phyloP scores from a whole-genome alignment of 2,329 filamentous ascomycete genomes.

The Chalaropsis thielavioides region DNA sequence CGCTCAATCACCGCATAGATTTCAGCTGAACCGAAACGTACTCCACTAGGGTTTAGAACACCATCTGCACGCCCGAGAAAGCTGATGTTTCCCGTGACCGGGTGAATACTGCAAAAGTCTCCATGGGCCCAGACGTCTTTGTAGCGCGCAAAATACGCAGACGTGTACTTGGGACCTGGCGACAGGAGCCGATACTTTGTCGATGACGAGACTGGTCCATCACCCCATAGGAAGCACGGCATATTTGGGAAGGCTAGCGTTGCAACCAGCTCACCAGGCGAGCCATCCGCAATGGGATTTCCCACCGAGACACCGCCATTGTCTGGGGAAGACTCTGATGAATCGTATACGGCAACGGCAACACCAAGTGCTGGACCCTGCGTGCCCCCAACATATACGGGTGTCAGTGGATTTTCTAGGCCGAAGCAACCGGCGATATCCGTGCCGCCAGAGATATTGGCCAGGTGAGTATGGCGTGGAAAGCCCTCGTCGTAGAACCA shows the following conservation, averaged over 20 bases:
- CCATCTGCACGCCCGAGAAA: constrained; percentile 63
- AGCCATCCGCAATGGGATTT: constrained; percentile 38
- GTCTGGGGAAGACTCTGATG: constrained; percentile 29
- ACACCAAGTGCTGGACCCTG: constrained; percentile 37
- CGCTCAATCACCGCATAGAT: constrained; percentile 62
- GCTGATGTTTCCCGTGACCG: constrained; percentile 46
- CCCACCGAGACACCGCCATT: constrained; percentile 27
- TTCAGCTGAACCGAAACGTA: constrained; percentile 67
- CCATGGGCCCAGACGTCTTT: constrained; percentile 66
- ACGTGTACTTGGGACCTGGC: constrained; percentile 42
- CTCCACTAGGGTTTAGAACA: constrained; percentile 64
- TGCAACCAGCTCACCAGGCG: constrained; percentile 61
- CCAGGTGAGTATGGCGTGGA: constrained; percentile 49
- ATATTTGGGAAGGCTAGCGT: constrained; percentile 60
- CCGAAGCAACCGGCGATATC: constrained; percentile 55
- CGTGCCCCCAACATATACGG: constrained; percentile 39
- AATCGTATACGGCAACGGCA: constrained; percentile 46
- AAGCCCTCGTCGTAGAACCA: constrained; percentile 66
- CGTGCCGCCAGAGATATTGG: constrained; percentile 64
- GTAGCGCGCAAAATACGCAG: constrained; percentile 49
- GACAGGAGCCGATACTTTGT: constrained; percentile 19
- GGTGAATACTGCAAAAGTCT: constrained; percentile 61
- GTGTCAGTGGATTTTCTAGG: constrained; percentile 51
- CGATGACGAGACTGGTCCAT: constrained; percentile 26
- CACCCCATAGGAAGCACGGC: constrained; percentile 52